phyloP scores from a whole-genome alignment of 2,329 filamentous ascomycete genomes.

The Arthroderma uncinatum region DNA sequence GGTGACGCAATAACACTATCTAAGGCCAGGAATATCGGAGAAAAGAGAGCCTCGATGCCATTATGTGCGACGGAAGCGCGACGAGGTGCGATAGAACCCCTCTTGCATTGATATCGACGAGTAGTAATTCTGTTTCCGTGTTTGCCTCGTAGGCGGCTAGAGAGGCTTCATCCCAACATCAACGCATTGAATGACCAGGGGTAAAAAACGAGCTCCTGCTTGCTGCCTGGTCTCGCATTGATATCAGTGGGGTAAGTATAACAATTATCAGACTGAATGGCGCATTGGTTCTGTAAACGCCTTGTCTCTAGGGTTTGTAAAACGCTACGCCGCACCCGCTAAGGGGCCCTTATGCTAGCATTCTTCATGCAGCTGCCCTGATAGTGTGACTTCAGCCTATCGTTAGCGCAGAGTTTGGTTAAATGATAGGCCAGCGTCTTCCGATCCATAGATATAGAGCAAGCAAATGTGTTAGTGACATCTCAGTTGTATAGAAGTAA shows the following conservation, averaged over 20 bases:
- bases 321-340: neutral
- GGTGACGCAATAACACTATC: too few species aligned
- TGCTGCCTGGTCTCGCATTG: neutral
- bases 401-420: neutral
- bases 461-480: neutral
- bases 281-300: neutral
- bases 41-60: too few species aligned
- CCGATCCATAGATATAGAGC: neutral
- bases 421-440: neutral
- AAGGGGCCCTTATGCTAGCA: neutral
- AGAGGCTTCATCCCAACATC: too few species aligned
- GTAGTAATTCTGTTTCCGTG: neutral
- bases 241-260: too few species aligned
- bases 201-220: too few species aligned
- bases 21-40: too few species aligned
- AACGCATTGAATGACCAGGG: too few species aligned
- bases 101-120: neutral
- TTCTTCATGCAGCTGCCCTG: too few species aligned
- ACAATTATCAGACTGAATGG: too few species aligned
- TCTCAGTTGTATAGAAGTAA: too few species aligned
- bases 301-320: neutral
- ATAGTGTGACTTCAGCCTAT: neutral
- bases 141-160: neutral
- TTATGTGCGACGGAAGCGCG: neutral
- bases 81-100: neutral